A percentile compares a stretch with the other conserved stretches of the same genome.
Conservation (phyloP, 768 basidiomycete genomes). For the Tylopilus intermedius region DNA sequence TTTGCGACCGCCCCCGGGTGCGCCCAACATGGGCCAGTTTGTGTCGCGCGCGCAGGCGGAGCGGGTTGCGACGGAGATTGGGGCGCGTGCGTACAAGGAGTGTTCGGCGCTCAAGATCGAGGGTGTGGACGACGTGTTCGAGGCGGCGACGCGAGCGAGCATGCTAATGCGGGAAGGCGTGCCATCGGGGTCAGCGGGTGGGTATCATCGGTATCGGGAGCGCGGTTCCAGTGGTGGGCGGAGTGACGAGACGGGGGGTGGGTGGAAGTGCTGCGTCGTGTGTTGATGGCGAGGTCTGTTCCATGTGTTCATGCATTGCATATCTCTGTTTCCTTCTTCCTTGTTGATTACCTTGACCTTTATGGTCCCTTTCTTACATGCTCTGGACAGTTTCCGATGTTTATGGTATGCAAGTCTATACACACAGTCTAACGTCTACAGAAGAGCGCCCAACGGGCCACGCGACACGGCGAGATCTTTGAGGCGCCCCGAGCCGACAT, state of each 20-base stretch:
- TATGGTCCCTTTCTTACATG: background rate
- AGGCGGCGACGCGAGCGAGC: conserved; percentile 92
- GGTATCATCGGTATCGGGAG: conserved; percentile 43
- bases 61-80: conserved; percentile 75
- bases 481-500: conserved; percentile 54
- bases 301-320: conserved; percentile 3
- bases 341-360: background rate
- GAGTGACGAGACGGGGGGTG: conserved; percentile 36
- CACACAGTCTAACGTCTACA: background rate
- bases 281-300: conserved; percentile 36
- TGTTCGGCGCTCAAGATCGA: conserved; percentile 86
- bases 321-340: background rate
- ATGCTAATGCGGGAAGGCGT: conserved; percentile 92
- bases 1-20: conserved; percentile 58
- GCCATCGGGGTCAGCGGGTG: conserved; percentile 49
- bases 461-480: conserved; percentile 51
- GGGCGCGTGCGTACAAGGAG: conserved; percentile 92
- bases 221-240: conserved; percentile 37
- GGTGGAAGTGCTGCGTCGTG: conserved; percentile 61
- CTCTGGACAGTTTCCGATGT: conserved; percentile 9
- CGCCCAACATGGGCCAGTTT: conserved; percentile 48
- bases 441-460: background rate
- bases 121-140: conserved; percentile 96
- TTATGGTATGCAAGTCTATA: conserved; percentile 4
- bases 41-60: conserved; percentile 80